Evolutionary conservation across 345 rosid species (phyloP).

Genomic region (Barbarea vulgaris): DNA sequence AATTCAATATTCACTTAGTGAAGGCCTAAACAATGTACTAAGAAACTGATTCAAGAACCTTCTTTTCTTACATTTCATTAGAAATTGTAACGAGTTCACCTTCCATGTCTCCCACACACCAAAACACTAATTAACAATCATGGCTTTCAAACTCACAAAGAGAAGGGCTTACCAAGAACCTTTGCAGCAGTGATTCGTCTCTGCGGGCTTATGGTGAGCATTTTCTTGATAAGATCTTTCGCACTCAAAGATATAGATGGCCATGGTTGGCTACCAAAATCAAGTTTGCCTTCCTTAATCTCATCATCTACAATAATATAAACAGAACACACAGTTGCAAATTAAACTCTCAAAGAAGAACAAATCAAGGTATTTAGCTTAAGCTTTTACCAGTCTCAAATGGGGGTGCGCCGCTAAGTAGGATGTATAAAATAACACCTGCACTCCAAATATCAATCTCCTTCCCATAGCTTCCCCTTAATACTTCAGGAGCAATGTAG

Average conservation of each 20-base stretch:
- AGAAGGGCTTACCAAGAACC: too few relatives aligned
- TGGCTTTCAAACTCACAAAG: too few relatives aligned
- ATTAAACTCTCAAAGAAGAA: neutral
- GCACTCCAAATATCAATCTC: slow-evolving; percentile 91
- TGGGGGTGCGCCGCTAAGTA: slow-evolving; percentile 74
- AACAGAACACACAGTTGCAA: neutral
- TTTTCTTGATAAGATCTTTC: slow-evolving; percentile 66
- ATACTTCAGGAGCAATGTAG: slow-evolving; percentile 85
- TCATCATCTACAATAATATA: slow-evolving; percentile 43
- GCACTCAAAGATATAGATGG: slow-evolving; percentile 65
- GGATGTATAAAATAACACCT: slow-evolving; percentile 73
- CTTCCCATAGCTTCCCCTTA: slow-evolving; percentile 62
- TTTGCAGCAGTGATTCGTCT: slow-evolving; percentile 65
- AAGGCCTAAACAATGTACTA: slow-evolving; percentile 4
- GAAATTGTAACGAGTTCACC: too few relatives aligned
- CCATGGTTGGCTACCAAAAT: slow-evolving; percentile 74
- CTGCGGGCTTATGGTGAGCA: slow-evolving; percentile 68
- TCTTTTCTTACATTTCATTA: too few relatives aligned
- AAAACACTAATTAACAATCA: neutral
- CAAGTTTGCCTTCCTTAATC: slow-evolving; percentile 59
- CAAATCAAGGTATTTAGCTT: neutral
- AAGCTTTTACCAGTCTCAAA: slow-evolving; percentile 70
- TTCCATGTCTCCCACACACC: too few relatives aligned
- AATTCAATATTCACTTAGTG: slow-evolving; percentile 3
- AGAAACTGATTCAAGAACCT: too few relatives aligned